phyloP scores from a whole-genome alignment of 116 monocot species.

The Cymodocea nodosa region DNA sequence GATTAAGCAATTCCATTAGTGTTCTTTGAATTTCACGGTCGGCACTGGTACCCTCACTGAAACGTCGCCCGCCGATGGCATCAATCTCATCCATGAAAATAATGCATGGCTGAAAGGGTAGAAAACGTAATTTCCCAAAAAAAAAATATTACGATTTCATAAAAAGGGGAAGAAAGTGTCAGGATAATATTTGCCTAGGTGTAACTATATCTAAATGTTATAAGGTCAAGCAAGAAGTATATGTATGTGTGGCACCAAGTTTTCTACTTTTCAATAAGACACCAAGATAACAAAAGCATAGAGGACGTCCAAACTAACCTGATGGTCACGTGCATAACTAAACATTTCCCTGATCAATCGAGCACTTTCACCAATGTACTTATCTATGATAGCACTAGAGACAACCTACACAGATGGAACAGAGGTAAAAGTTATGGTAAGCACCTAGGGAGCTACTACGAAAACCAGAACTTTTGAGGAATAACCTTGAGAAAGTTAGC shows the following conservation, averaged over 20 bases:
- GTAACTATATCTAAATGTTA: no score
- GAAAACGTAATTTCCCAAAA: neutral
- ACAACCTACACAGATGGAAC: conserved; percentile 51
- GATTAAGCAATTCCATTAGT: conserved; percentile 95
- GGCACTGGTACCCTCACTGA: conserved; percentile 92
- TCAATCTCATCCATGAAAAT: conserved; percentile 99
- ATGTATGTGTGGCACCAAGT: no score
- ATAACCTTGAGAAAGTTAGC: conserved; percentile 94
- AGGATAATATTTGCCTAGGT: no score
- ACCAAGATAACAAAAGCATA: no score
- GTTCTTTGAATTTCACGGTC: conserved; percentile 96
- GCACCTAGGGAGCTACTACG: no score
- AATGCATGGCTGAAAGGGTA: conserved; percentile 64
- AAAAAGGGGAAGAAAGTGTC: no score
- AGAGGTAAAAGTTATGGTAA: neutral
- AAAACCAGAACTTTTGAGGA: neutral
- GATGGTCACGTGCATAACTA: conserved; percentile 95
- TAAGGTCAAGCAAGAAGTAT: no score
- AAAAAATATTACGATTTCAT: neutral
- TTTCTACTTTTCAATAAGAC: no score
- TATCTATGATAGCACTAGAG: conserved; percentile 99
- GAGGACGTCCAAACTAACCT: conserved; percentile 19
- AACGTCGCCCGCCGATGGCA: conserved; percentile 89
- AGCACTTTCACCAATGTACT: conserved; percentile 99
- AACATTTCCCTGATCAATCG: conserved; percentile 97